Base-by-base conservation (phyloP, 495 filamentous ascomycete genomes). In the Pseudevernia furfuracea region DNA sequence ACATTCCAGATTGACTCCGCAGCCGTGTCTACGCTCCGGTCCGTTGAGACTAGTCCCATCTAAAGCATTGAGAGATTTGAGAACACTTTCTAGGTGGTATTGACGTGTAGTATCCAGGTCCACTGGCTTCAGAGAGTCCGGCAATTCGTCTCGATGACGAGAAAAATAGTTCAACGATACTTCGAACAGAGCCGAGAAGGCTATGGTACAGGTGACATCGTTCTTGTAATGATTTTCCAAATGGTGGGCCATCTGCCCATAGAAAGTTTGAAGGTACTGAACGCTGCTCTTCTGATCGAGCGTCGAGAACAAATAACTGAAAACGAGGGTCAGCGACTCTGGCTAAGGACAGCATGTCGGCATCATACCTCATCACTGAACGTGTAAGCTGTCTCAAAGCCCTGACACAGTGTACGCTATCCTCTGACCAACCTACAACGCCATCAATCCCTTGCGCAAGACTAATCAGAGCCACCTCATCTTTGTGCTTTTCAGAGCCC, bases 281-380 rank as follows among this genome's bases (percentile, higher is more conserved):
- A 60, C 32, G 30, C 56, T 64, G 39, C 49, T 64, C 17, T 30
- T 12, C 25, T 56, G 43, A 19, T 63, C 56, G 32, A 64, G 48
- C 3, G 66, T 67, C 21, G 66, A 55, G 25, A 67, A 49, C 5
- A 67, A 32, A 36, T 64, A 60, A n/a, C 66, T 67, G 32, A 23
- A 21, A 55, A 55, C 34, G 19, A 30, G 9, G 49, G 39, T 64
- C 32, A 64, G 62, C 37, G 30, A 38, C 12, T 32, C 39, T 37
- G 9, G 9, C 17, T 3, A 19, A 8, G 19, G 32, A 15, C 10
- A 14, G 12, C 6, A 0, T 28, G 12, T 28, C 34, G n/a, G 17
- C 6, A 62, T 28, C 30, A 19, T 63, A 59, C 62, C 34, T 59
- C 43, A 59, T 64, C n/a, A 64, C 62, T 14, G 39, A 25, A 28